These are phyloP conservation scores for Ploettnerulaceae sp. DNA, from an alignment of 2,329 filamentous ascomycete genomes.

Conservation along the genomic window DNA sequence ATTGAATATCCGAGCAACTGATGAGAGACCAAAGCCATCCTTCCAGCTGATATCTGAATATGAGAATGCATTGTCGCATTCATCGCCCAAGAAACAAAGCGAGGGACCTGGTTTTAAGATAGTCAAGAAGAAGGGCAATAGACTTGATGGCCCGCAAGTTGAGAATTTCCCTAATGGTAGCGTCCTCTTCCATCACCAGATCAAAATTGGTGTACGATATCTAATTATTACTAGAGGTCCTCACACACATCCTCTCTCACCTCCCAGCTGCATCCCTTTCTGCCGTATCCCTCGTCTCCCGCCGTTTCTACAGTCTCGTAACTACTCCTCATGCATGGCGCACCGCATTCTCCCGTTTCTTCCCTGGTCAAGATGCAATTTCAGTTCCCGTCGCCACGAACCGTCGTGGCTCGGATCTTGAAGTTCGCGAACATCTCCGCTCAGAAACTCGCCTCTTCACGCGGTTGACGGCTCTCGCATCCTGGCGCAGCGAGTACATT, in stretches of 20 bases:
- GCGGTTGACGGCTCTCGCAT: conserved; percentile 75
- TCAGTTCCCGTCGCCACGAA: conserved; percentile 36
- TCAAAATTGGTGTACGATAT: conserved; percentile 20
- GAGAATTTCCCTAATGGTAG: conserved; percentile 76
- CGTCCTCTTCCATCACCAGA: conserved; percentile 5
- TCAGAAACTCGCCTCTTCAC: conserved; percentile 77
- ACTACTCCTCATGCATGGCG: conserved; percentile 93
- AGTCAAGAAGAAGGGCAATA: conserved; percentile 40
- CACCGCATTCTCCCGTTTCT: conserved; percentile 85
- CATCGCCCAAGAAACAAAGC: conserved; percentile 38
- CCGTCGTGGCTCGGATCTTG: conserved; percentile 40
- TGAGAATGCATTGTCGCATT: conserved; percentile 52
- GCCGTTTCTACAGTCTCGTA: conserved; percentile 78
- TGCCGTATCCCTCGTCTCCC: conserved; percentile 78
- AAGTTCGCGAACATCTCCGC: conserved; percentile 51
- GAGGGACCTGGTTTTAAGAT: conserved; percentile 52
- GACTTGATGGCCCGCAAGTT: conserved; percentile 26
- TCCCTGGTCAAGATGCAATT: conserved; percentile 67
- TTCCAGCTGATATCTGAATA: conserved; percentile 52
- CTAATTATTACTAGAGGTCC: conserved; percentile 60
- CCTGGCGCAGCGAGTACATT: conserved; percentile 95
- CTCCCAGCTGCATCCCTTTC: conserved; percentile 80
- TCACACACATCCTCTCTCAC: conserved; percentile 88
- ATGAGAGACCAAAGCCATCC: conserved; percentile 29
- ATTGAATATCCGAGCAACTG: conserved; percentile 42